phyloP scores from a whole-genome alignment of 768 basidiomycete genomes.

The Tricholoma hemisulphureum region DNA sequence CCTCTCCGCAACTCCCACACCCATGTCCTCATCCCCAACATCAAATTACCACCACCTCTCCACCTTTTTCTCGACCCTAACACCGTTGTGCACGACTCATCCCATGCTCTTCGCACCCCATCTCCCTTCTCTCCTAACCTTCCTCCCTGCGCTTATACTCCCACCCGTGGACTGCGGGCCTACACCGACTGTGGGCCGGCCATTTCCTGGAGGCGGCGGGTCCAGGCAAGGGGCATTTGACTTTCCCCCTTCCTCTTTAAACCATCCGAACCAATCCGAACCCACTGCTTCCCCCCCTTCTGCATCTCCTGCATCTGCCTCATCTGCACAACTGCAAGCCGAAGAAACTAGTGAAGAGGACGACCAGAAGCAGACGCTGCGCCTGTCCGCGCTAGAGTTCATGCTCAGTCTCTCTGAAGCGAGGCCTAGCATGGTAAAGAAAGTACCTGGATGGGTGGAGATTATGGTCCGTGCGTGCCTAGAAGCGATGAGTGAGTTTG shows the following conservation, averaged over 20 bases:
- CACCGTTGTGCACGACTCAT: conserved; percentile 65
- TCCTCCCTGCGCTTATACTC: conserved; percentile 70
- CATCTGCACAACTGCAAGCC: conserved; percentile 34
- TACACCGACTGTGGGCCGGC: conserved; percentile 47
- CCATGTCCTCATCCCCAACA: conserved; percentile 20
- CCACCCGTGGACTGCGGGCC: conserved; percentile 51
- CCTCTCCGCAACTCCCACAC: conserved; percentile 29
- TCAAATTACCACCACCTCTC: conserved; percentile 52
- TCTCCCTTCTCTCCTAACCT: conserved; percentile 61
- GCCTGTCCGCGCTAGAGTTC: conserved; percentile 76
- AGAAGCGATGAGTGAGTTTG: conserved; percentile 79
- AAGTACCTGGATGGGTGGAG: conserved; percentile 68
- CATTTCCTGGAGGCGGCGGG: conserved; percentile 37
- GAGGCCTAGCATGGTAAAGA: conserved; percentile 63
- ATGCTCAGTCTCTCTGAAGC: conserved; percentile 82
- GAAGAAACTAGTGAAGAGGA: conserved; percentile 36
- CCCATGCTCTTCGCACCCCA: conserved; percentile 76
- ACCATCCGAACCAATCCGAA: neutral
- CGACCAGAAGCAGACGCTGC: conserved; percentile 67
- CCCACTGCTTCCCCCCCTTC: neutral
- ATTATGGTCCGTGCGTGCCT: conserved; percentile 72
- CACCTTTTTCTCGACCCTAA: conserved; percentile 64
- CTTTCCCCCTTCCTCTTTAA: conserved; percentile 34
- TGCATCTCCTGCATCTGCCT: neutral
- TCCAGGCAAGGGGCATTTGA: conserved; percentile 37